Evolutionary conservation across 2,329 filamentous ascomycete species (phyloP), one percentile per base, ranked within the genome.

Genomic region (Colletotrichum orchidophilum): DNA sequence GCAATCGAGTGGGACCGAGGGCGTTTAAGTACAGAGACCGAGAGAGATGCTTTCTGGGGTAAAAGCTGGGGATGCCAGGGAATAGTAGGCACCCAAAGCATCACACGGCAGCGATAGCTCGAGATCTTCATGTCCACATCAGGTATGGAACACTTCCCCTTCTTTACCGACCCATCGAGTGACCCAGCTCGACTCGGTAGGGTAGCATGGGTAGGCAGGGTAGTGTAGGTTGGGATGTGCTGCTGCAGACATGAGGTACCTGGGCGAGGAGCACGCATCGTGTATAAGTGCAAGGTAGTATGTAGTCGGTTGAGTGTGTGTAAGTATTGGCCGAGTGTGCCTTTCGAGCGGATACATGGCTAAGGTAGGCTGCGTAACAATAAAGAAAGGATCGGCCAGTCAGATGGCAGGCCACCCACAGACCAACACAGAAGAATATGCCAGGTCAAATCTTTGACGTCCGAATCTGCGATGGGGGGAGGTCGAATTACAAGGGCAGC

Each of bases 11-110:
- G 62, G 72, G 60, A 70, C 70, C 49, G 13, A 53, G n/a, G 49
- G 26, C 26, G 49, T 62, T 72, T 70, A 73, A 72, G 54, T 72
- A 70, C 61, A 66, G 33, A 69, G 42, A 69, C 69, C 58, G 33
- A 55, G 69, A 63, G 33, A 62, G 31, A 57, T 72, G 58, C 31
- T 50, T 69, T 70, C 70, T 52, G 65, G 72, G 70, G 70, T 59
- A 70, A 65, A 21, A 57, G 26, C 35, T 58, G 64, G 68, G 68
- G 64, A 63, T 59, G 53, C 33, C 42, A 31, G 53, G 58, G 42
- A 68, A 68, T 67, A 49, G 21, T 31, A 68, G 42, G n/a, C 52
- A 63, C 35, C 46, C 42, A 59, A 49, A 54, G 64, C 68, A 70
- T 70, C 52, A 69, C 58, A 63, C 58, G 59, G 53, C n/a, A 50